Evolutionary conservation across 495 filamentous ascomycete species (phyloP).

Genomic region (Talaromyces borbonicus): DNA sequence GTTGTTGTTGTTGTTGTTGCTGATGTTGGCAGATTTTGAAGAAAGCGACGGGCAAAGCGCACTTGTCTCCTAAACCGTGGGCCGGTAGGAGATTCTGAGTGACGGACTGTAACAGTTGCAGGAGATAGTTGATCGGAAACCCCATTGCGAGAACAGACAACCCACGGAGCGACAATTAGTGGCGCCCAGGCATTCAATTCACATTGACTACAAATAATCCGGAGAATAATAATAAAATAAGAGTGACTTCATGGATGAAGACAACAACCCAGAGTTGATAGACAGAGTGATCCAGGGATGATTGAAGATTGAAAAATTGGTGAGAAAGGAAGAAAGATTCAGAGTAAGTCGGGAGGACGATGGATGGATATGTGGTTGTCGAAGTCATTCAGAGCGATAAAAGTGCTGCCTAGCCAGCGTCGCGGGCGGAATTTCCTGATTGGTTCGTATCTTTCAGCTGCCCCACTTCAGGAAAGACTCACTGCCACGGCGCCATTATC

Average conservation of each 20-base stretch:
- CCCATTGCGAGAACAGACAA: slow-evolving; percentile 2
- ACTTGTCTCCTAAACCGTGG: not conserved
- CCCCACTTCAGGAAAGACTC: no score
- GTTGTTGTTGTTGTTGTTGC: not conserved
- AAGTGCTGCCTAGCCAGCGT: no score
- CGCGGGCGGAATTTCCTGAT: no score
- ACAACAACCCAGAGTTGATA: not conserved
- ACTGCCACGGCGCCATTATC: no score
- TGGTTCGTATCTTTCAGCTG: no score
- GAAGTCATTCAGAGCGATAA: no score
- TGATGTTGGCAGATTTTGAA: slow-evolving; percentile 1
- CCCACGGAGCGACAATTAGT: not conserved
- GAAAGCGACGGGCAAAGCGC: not conserved
- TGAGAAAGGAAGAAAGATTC: no score
- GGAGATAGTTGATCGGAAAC: not conserved
- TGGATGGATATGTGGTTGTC: no score
- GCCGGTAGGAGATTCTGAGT: not conserved
- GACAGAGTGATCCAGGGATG: not conserved
- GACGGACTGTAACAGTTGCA: not conserved
- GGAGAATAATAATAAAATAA: not conserved
- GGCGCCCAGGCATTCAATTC: not conserved
- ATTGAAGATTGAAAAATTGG: no score
- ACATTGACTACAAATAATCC: no score
- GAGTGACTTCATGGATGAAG: slow-evolving; percentile 2
- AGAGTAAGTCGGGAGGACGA: no score